Base-by-base conservation (phyloP, 768 basidiomycete genomes). In the Calocybe cyanea region DNA sequence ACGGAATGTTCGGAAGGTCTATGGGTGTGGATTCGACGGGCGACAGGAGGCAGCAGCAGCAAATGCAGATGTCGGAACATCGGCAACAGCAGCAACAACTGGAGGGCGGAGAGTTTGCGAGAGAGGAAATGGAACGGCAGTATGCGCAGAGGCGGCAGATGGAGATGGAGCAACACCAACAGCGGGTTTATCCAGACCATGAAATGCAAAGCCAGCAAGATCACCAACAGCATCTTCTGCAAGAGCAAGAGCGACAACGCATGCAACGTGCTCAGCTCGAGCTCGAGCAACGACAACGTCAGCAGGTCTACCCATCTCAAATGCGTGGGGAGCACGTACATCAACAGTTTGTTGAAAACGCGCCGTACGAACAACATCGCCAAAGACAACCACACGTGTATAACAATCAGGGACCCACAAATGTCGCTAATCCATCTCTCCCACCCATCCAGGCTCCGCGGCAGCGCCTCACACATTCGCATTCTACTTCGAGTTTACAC, bases 1-100 rank as follows among this genome's bases (percentile, higher is more conserved):
- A 59, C 14, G 65, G 70, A n/a, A 54, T 64, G 25, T 67, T 66
- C 49, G 58, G 60, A n/a, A 53, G 50, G 10, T 58, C 59, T 7
- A 63, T 63, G 62, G 51, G 37, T 17, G 28, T 18, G 39, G 35
- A 41, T 20, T 31, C 11, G 21, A 34, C 38, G 34, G 37, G 34
- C 30, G 36, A 15, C 37, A 41, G 15, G 30, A 25, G 24, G 25
- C 37, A 31, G 24, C 31, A 37, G 32, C 45, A 33, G 3, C 49
- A 46, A 17, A 40, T 50, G 41, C 43, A 52, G 39, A 44, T 53
- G 39, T 48, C 34, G 15, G 54, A 63, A 38, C 57, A 63, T 34
- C 61, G 14, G 13, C 51, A 61, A 19, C 57, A 61, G 43, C 62
- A 63, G 50, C 55, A 60, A 49, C 49, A 51, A 36, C 52, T 56